Evolutionary conservation across 352 stramenopile genomes (phyloP).

Genomic region (Pythium angustatum): DNA sequence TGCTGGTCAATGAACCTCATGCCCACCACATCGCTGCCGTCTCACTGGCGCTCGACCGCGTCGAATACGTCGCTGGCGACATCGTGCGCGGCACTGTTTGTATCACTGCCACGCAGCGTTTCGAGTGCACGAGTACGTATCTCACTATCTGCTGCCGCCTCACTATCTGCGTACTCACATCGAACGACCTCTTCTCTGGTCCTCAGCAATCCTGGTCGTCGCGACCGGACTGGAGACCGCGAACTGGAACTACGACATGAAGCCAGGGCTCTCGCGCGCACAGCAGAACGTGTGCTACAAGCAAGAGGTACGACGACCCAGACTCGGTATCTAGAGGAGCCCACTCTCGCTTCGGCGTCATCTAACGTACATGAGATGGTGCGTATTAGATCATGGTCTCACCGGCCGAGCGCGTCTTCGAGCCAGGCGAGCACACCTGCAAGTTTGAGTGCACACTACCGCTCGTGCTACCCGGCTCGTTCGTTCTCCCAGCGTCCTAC

Average conservation of each 20-base stretch:
- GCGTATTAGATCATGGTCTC: slow-evolving; percentile 18
- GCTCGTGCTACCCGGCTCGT: slow-evolving; percentile 15
- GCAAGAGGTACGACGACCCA: slow-evolving; percentile 4
- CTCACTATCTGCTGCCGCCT: not conserved
- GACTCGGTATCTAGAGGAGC: no score
- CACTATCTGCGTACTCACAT: not conserved
- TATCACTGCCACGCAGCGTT: slow-evolving; percentile 12
- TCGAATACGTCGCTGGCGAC: slow-evolving; percentile 5
- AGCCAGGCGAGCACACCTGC: slow-evolving; percentile 4
- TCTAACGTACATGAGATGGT: no score
- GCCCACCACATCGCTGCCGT: not conserved
- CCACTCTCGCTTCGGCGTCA: no score
- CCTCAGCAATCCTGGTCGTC: slow-evolving; percentile 17
- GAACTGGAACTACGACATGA: slow-evolving; percentile 9
- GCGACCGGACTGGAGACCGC: slow-evolving; percentile 5
- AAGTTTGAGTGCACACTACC: slow-evolving; percentile 16
- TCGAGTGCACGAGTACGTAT: slow-evolving; percentile 19
- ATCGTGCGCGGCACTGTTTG: slow-evolving; percentile 10
- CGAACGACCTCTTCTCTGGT: no score
- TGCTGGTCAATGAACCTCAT: not conserved
- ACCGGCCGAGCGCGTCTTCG: slow-evolving; percentile 11
- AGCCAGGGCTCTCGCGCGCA: not conserved
- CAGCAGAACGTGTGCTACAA: slow-evolving; percentile 20
- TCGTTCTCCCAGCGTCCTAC: slow-evolving; percentile 2
- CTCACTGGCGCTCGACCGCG: slow-evolving; percentile 11